Conservation (phyloP, 805 yeast species). For the Ogataea paraovalis region DNA sequence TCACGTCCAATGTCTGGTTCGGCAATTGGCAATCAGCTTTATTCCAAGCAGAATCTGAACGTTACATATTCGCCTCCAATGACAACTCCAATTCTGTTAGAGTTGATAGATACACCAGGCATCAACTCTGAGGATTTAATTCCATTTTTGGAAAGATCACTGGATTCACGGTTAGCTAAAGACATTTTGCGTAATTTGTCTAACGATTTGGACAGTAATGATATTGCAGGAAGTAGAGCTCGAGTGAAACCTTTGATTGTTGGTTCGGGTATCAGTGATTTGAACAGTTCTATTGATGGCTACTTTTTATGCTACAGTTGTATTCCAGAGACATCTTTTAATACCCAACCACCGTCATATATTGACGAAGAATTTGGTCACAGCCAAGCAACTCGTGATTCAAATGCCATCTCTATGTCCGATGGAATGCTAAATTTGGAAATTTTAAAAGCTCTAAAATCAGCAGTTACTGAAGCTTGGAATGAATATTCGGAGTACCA, state of each 20-base stretch:
- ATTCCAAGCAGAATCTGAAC: conserved; percentile 1
- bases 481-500: conserved; percentile 55
- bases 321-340: conserved; percentile 46
- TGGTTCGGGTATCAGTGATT: conserved; percentile 75
- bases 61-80: conserved; percentile 42
- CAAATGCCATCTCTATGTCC: too few species aligned
- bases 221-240: conserved; percentile 17
- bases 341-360: conserved; percentile 12
- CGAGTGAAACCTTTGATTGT: conserved; percentile 62
- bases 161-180: conserved; percentile 57
- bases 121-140: conserved; percentile 63
- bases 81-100: conserved; percentile 58
- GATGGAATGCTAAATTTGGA: conserved; percentile 25
- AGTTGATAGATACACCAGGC: conserved; percentile 72
- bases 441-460: conserved; percentile 44
- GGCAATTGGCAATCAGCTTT: neutral
- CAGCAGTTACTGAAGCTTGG: conserved; percentile 71
- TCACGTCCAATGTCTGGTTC: conserved; percentile 5
- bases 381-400: too few species aligned
- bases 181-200: conserved; percentile 60
- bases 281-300: conserved; percentile 74
- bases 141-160: conserved; percentile 71
- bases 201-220: conserved; percentile 31
- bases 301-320: conserved; percentile 67
- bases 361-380: neutral